These are phyloP conservation scores for Neurospora sp. DNA, from an alignment of 495 filamentous ascomycete species.

Conservation along the genomic window DNA sequence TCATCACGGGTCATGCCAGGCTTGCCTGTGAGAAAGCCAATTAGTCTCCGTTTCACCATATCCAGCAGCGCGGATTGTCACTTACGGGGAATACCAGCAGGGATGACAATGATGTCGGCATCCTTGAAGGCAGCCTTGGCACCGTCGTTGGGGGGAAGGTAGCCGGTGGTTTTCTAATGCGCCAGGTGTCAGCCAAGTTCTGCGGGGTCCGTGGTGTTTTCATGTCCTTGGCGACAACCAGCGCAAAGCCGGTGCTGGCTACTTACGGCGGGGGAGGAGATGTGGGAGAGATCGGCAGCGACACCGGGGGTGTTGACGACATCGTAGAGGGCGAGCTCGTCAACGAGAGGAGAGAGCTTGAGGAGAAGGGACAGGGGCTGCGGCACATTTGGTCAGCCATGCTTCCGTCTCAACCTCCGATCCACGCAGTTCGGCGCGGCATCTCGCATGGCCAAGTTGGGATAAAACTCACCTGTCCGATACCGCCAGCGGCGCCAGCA, in stretches of 20 bases:
- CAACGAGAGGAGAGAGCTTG: slow-evolving; percentile 74
- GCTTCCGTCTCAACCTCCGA: neutral
- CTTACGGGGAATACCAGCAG: slow-evolving; percentile 94
- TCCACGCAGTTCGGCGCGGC: neutral
- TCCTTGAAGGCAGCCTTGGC: slow-evolving; percentile 79
- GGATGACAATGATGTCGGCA: slow-evolving; percentile 91
- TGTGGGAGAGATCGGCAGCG: slow-evolving; percentile 90
- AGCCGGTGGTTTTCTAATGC: slow-evolving; percentile 76
- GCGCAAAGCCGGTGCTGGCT: neutral
- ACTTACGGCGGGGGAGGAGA: slow-evolving; percentile 85
- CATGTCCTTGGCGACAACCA: neutral
- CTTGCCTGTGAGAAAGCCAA: slow-evolving; percentile 56
- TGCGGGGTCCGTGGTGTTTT: neutral
- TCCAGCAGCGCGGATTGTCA: slow-evolving; percentile 7
- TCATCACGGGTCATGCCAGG: slow-evolving; percentile 99
- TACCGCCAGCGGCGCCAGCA: slow-evolving; percentile 93
- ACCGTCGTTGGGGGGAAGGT: slow-evolving; percentile 82
- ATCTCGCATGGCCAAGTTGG: neutral
- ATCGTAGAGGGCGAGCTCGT: slow-evolving; percentile 95
- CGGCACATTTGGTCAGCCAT: slow-evolving; percentile 4
- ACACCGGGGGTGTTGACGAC: slow-evolving; percentile 98
- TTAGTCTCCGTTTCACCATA: slow-evolving; percentile 7
- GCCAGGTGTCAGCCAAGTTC: slow-evolving; percentile 20
- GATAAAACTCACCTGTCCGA: slow-evolving; percentile 68
- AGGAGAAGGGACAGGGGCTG: slow-evolving; percentile 93